phyloP scores from a whole-genome alignment of 2,329 filamentous ascomycete species.

The Colletotrichum liaoningense region DNA sequence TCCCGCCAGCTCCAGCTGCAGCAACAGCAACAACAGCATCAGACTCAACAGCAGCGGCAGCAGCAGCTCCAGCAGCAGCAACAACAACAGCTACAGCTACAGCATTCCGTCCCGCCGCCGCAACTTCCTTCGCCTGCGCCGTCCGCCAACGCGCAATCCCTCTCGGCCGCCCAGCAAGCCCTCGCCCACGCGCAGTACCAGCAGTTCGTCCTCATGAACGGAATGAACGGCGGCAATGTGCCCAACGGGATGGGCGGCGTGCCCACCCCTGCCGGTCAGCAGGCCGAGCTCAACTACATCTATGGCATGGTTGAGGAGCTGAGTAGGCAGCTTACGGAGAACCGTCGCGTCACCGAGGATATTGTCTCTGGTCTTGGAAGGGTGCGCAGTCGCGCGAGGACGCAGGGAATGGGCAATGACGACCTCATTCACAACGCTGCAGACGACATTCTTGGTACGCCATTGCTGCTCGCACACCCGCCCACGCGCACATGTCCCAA shows the following conservation, averaged over 20 bases:
- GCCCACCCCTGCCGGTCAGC: slow-evolving; percentile 74
- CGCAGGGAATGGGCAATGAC: slow-evolving; percentile 66
- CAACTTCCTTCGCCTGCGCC: slow-evolving; percentile 31
- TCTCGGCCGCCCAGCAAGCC: slow-evolving; percentile 37
- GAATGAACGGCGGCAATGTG: slow-evolving; percentile 61
- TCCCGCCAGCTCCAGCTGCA: slow-evolving; percentile 38
- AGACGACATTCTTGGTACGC: slow-evolving; percentile 67
- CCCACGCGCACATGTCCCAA: neutral
- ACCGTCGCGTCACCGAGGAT: slow-evolving; percentile 70
- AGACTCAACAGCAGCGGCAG: slow-evolving; percentile 38
- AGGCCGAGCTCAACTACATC: slow-evolving; percentile 76
- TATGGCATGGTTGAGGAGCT: slow-evolving; percentile 76
- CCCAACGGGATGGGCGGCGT: slow-evolving; percentile 57
- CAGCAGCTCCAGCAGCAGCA: slow-evolving; percentile 35
- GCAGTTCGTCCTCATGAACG: slow-evolving; percentile 54
- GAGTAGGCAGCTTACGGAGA: slow-evolving; percentile 71
- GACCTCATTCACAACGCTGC: slow-evolving; percentile 67
- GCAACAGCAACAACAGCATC: slow-evolving; percentile 33
- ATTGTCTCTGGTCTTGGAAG: slow-evolving; percentile 72
- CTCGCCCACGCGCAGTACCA: slow-evolving; percentile 36
- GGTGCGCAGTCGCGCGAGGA: slow-evolving; percentile 67
- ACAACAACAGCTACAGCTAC: slow-evolving; percentile 37
- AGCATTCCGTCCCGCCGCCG: slow-evolving; percentile 33
- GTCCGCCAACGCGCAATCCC: slow-evolving; percentile 31
- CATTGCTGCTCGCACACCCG: neutral